Evolutionary conservation across 2,329 filamentous ascomycete species (phyloP).

Genomic region (Akanthomyces dipterigenus): DNA sequence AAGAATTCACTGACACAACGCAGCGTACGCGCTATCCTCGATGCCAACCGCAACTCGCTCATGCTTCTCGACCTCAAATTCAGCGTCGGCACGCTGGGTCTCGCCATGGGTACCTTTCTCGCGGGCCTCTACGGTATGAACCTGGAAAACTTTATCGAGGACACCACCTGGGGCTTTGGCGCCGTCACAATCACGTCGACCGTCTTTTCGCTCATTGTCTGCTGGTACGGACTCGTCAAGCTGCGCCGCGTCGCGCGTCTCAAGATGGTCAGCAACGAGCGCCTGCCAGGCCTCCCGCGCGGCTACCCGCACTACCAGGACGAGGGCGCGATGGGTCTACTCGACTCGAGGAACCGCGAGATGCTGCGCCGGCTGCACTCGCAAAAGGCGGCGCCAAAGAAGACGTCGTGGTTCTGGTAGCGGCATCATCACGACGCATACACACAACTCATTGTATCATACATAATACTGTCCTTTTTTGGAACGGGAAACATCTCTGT

Average conservation of each 20-base stretch:
- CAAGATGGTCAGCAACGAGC: slow-evolving; percentile 61
- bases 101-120: slow-evolving; percentile 89
- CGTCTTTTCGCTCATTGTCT: slow-evolving; percentile 68
- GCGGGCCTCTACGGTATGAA: slow-evolving; percentile 99
- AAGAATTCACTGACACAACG: not conserved
- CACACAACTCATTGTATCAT: not conserved
- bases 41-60: slow-evolving; percentile 94
- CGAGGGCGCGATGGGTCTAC: slow-evolving; percentile 42
- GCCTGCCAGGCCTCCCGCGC: slow-evolving; percentile 29
- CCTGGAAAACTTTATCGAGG: slow-evolving; percentile 96
- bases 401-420: slow-evolving; percentile 26
- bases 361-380: slow-evolving; percentile 45
- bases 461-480: not conserved
- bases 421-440: not conserved
- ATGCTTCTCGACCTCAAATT: slow-evolving; percentile 98
- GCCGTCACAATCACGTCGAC: slow-evolving; percentile 66
- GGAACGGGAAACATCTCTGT: not conserved
- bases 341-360: slow-evolving; percentile 49
- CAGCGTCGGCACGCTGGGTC: slow-evolving; percentile 88
- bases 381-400: slow-evolving; percentile 35
- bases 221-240: slow-evolving; percentile 75
- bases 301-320: slow-evolving; percentile 39
- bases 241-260: slow-evolving; percentile 81
- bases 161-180: slow-evolving; percentile 79
- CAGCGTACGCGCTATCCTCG: slow-evolving; percentile 91